These are phyloP conservation scores for Nemania sp. DNA, from an alignment of 2,329 filamentous ascomycete species.

Conservation along the genomic window DNA sequence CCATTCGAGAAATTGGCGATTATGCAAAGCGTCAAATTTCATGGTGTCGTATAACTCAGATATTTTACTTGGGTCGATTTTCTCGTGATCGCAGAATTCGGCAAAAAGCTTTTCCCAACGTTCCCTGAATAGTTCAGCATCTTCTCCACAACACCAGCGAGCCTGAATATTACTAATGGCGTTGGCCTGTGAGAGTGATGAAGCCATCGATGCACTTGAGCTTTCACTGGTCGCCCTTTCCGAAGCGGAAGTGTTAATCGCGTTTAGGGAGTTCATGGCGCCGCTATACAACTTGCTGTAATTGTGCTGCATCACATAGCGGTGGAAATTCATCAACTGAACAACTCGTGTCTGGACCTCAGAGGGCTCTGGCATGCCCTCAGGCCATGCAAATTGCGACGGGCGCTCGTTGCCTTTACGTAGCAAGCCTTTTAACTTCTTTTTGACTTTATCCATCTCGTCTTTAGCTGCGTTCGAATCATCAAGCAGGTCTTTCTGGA, in stretches of 20 bases:
- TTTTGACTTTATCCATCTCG: conserved; percentile 99
- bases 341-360: conserved; percentile 91
- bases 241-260: conserved; percentile 55
- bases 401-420: conserved; percentile 92
- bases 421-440: conserved; percentile 92
- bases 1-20: conserved; percentile 95
- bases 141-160: conserved; percentile 95
- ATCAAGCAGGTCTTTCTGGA: conserved; percentile 92
- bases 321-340: conserved; percentile 96
- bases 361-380: conserved; percentile 91
- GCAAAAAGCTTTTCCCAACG: conserved; percentile 98
- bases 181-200: conserved; percentile 62
- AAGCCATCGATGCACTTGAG: conserved; percentile 49
- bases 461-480: conserved; percentile 99
- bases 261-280: conserved; percentile 64
- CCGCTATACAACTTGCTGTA: conserved; percentile 76
- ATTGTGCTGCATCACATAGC: conserved; percentile 92
- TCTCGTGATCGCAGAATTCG: conserved; percentile 95
- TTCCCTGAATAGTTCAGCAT: conserved; percentile 91
- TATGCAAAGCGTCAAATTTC: conserved; percentile 98
- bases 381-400: conserved; percentile 96
- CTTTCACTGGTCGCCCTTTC: conserved; percentile 50
- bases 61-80: conserved; percentile 98
- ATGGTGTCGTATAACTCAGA: conserved; percentile 98
- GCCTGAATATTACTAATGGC: conserved; percentile 75